Base-by-base conservation (phyloP, 768 basidiomycete genomes). In the Boletus sensibilis region DNA sequence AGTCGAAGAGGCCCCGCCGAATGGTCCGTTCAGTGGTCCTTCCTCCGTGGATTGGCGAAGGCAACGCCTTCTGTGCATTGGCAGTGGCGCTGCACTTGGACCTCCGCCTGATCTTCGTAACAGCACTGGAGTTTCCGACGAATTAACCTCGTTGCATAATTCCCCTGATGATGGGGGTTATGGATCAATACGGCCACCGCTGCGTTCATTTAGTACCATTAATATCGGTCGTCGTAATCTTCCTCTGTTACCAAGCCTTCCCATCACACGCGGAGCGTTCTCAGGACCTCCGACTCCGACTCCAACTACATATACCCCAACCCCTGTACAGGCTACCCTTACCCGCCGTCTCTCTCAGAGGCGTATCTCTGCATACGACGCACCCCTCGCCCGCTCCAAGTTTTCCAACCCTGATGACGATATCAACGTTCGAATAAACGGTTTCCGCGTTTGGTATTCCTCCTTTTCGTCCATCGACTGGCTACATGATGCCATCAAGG, bases 401-500 rank as follows among this genome's bases (percentile, higher is more conserved):
- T 64, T 51, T 59, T 70, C 70, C 25, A 70, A 66, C 45, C 59
- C 69, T 41, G 81, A 77, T 8, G 69, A 76, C 18, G 83, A 81
- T 43, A 69, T 79, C 18, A 87, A 85, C 54, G 78, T 84, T 33
- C 85, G 83, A 65, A 84, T 85, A 47, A 96, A 96, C 62, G 94
- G 94, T 35, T 86, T 92, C 54, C 87, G 92, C 27, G 91, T 94
- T 34, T 73, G 72, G 92, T 94, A 93, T 71, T 86, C 88, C 12
- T 91, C 90, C 3, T 96, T 87, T 75, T 86, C 91, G 0, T 93
- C 90, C 20, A 88, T 96, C 54, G 94, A 98, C 72, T 98, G 95
- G 96, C 77, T 98, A 52, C 96, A 98, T 65, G 96, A 98, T 75
- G 83, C 92, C 39, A 92, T 98, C 76, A 95, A 97, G 72, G 93